Conservation (phyloP, 2,329 filamentous ascomycete species). For the Exophiala sideris region DNA sequence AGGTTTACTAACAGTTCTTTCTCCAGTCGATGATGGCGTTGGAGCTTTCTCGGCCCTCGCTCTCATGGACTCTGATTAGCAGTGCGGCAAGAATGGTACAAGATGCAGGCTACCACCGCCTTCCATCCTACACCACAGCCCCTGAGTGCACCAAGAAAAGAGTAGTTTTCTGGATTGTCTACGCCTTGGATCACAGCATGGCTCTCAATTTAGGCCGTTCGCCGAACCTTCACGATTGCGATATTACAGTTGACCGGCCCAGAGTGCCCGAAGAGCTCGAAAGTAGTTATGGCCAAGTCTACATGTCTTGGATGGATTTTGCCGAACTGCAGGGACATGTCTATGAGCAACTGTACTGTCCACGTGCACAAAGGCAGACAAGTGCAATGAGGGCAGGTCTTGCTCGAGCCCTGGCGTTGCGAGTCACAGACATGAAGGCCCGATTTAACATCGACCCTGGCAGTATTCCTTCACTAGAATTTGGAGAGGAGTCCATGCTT, state of each 20-base stretch:
- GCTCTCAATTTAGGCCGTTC: constrained; percentile 59
- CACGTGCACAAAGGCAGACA: constrained; percentile 34
- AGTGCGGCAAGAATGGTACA: constrained; percentile 60
- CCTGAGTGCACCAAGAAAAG: constrained; percentile 31
- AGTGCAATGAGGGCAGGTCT: constrained; percentile 44
- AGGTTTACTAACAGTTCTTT: background rate
- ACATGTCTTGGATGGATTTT: constrained; percentile 54
- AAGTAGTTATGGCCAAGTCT: constrained; percentile 48
- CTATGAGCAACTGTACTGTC: constrained; percentile 57
- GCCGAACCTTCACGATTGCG: constrained; percentile 57
- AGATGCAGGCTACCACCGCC: constrained; percentile 59
- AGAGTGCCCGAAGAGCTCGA: constrained; percentile 29
- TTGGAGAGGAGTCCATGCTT: background rate
- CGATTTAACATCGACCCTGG: constrained; percentile 6
- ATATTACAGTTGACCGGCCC: constrained; percentile 51
- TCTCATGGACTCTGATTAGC: constrained; percentile 62
- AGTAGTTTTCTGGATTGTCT: constrained; percentile 57
- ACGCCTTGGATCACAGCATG: constrained; percentile 58
- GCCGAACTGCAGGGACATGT: constrained; percentile 57
- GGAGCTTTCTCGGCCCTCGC: constrained; percentile 59
- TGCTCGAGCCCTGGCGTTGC: constrained; percentile 36
- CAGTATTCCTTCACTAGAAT: constrained; percentile 1
- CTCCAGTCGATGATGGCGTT: constrained; percentile 59
- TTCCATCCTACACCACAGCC: constrained; percentile 28
- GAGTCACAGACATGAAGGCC: constrained; percentile 1